Conservation (phyloP, 2,329 filamentous ascomycete genomes). For the Dactylellina leptospora region DNA sequence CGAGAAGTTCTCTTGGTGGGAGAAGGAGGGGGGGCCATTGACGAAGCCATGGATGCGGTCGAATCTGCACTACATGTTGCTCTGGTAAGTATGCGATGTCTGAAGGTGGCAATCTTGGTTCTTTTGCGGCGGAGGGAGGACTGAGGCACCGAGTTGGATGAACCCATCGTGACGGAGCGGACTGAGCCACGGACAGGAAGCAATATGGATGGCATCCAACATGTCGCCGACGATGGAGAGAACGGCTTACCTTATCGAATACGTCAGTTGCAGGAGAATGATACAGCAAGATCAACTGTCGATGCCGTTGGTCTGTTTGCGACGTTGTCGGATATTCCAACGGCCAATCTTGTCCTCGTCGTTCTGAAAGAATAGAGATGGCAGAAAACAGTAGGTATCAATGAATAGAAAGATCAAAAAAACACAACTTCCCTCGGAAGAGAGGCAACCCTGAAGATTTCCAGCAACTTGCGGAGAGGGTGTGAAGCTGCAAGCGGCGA, state of each 20-base stretch:
- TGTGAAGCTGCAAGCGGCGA: constrained; percentile 39
- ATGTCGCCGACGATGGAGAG: no score
- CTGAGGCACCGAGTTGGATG: neutral
- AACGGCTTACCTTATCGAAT: no score
- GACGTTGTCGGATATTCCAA: neutral
- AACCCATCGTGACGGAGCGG: constrained; percentile 7
- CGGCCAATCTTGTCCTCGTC: constrained; percentile 10
- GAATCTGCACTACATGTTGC: constrained; percentile 2
- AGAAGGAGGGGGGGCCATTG: constrained; percentile 29
- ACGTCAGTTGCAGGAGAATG: no score
- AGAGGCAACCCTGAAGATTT: constrained; percentile 27
- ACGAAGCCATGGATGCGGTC: constrained; percentile 22
- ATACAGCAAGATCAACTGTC: constrained; percentile 26
- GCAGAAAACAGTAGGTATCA: neutral
- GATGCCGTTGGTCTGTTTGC: constrained; percentile 1
- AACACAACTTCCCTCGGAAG: constrained; percentile 12
- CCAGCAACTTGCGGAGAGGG: constrained; percentile 29
- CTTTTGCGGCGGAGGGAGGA: neutral
- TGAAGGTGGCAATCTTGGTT: neutral
- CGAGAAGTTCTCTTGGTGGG: constrained; percentile 37
- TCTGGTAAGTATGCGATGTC: constrained; percentile 18
- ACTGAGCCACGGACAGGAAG: no score
- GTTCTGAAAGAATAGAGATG: neutral
- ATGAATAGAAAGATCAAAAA: neutral
- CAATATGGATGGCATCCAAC: no score